Evolutionary conservation across 768 basidiomycete genomes (phyloP).

Genomic region (Macrolepiota dolichaula): DNA sequence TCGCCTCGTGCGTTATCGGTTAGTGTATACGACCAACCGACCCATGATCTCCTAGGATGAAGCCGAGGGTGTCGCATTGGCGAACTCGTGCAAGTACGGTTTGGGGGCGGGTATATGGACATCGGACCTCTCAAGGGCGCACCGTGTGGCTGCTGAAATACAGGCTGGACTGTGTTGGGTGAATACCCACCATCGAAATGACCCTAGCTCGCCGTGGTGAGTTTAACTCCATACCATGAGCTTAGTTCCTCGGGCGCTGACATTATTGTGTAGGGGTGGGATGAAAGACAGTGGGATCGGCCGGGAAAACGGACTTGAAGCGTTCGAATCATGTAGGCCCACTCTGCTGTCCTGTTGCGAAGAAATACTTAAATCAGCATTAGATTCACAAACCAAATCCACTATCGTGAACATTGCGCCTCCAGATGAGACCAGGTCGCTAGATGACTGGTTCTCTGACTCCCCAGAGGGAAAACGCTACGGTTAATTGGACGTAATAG

Average conservation of each 20-base stretch:
- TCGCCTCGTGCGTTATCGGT: not conserved
- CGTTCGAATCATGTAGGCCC: slow-evolving; percentile 70
- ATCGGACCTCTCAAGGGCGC: slow-evolving; percentile 66
- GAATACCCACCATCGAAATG: slow-evolving; percentile 87
- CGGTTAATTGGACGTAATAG: slow-evolving; percentile 38
- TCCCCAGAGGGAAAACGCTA: slow-evolving; percentile 52
- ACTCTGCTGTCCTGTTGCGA: not conserved
- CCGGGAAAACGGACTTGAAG: slow-evolving; percentile 82
- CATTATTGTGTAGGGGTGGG: slow-evolving; percentile 56
- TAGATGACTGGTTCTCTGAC: slow-evolving; percentile 81
- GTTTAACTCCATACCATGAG: slow-evolving; percentile 12
- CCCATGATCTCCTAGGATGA: slow-evolving; percentile 41
- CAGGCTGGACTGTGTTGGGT: slow-evolving; percentile 83
- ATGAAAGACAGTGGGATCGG: slow-evolving; percentile 91
- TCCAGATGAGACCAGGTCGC: slow-evolving; percentile 49
- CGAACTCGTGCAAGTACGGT: slow-evolving; percentile 78
- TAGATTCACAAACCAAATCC: slow-evolving; percentile 86
- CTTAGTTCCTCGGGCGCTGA: not conserved
- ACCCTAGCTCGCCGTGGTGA: slow-evolving; percentile 86
- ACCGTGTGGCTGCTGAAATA: slow-evolving; percentile 66
- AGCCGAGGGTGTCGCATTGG: slow-evolving; percentile 60
- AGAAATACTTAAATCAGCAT: slow-evolving; percentile 1
- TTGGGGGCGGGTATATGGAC: slow-evolving; percentile 85
- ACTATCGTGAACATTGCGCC: slow-evolving; percentile 72
- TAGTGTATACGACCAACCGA: not conserved